Evolutionary conservation across 2,329 filamentous ascomycete species (phyloP).

Genomic region (Colletotrichum coccodes): DNA sequence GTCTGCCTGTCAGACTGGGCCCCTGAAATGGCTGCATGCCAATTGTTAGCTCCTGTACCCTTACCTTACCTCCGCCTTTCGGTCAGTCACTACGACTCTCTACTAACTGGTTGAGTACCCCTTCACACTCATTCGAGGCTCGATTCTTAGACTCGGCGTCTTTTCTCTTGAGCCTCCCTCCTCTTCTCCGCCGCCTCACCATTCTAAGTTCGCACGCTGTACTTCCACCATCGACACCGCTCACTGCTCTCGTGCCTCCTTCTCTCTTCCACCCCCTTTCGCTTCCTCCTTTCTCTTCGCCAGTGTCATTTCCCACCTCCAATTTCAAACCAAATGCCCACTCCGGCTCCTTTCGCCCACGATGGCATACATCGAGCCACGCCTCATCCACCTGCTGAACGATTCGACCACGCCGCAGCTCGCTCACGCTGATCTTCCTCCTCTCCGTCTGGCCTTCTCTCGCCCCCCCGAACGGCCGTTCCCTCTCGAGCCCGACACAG

Average conservation of each 20-base stretch:
- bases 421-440: slow-evolving; percentile 63
- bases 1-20: background rate
- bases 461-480: slow-evolving; percentile 56
- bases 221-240: slow-evolving; percentile 23
- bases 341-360: slow-evolving; percentile 43
- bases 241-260: slow-evolving; percentile 29
- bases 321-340: slow-evolving; percentile 49
- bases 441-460: slow-evolving; percentile 56
- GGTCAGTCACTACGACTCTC: slow-evolving; percentile 6
- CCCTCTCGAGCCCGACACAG: slow-evolving; percentile 62
- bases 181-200: slow-evolving; percentile 18
- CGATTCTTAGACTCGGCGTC: slow-evolving; percentile 30
- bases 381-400: slow-evolving; percentile 73
- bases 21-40: slow-evolving; percentile 13
- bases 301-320: slow-evolving; percentile 25
- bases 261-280: slow-evolving; percentile 20
- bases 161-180: slow-evolving; percentile 27
- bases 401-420: slow-evolving; percentile 60
- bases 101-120: background rate
- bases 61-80: background rate
- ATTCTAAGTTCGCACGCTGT: slow-evolving; percentile 30
- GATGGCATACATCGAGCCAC: slow-evolving; percentile 75
- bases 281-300: slow-evolving; percentile 4
- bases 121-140: slow-evolving; percentile 15
- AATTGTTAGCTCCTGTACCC: background rate